Conservation (phyloP, 148 eudicot species). For the Persicaria maculosa region DNA sequence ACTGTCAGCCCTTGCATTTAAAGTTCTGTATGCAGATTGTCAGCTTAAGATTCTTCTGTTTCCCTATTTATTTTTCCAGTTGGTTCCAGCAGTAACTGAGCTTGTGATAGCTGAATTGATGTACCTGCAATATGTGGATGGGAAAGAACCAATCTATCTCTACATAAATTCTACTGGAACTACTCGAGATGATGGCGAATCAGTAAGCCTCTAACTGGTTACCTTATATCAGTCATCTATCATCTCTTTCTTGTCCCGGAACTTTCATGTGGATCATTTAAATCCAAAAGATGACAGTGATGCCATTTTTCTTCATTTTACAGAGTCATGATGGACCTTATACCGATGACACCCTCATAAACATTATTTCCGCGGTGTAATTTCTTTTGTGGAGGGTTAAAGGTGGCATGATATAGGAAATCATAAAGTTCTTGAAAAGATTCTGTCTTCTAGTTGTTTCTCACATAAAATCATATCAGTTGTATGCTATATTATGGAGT, state of each 20-base stretch:
- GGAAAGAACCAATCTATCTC: constrained; percentile 71
- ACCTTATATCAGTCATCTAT: background rate
- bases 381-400: too few relatives aligned
- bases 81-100: constrained; percentile 87
- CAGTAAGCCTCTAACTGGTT: constrained; percentile 42
- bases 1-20: background rate
- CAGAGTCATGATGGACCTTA: too few relatives aligned
- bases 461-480: too few relatives aligned
- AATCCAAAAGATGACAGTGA: background rate
- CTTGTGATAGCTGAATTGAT: constrained; percentile 72
- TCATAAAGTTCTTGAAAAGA: background rate
- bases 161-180: constrained; percentile 94
- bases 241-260: background rate
- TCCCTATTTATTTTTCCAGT: constrained; percentile 29
- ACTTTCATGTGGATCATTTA: background rate
- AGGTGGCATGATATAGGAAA: too few relatives aligned
- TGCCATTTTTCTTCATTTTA: too few relatives aligned
- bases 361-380: too few relatives aligned
- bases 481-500: too few relatives aligned
- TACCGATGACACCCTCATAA: too few relatives aligned
- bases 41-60: background rate
- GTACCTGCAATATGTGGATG: constrained; percentile 81
- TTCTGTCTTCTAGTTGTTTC: too few relatives aligned
- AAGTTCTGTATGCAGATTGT: background rate
- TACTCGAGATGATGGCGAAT: constrained; percentile 80